Conservation (phyloP, 2,329 filamentous ascomycete species). For the Aschersonia sp. region DNA sequence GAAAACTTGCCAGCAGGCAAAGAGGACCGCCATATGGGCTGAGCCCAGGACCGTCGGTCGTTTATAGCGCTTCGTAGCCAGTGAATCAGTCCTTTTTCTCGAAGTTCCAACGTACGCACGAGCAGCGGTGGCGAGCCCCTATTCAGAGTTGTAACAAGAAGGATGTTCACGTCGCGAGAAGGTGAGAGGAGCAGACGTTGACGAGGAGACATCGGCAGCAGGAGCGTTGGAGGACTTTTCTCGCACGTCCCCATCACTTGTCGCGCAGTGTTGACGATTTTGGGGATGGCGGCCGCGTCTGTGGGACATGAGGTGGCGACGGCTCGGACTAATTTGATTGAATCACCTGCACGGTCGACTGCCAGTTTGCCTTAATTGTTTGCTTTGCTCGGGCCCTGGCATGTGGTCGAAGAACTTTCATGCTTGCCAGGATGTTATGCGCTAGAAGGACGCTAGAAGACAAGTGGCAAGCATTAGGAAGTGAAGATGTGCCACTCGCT, state of each 20-base stretch:
- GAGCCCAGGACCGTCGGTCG: neutral
- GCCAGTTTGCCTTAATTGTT: neutral
- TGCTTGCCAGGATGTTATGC: neutral
- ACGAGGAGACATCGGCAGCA: neutral
- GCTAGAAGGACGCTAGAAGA: conserved; percentile 15
- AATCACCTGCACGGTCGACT: neutral
- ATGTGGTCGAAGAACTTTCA: neutral
- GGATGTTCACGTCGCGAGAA: neutral
- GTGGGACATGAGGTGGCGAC: neutral
- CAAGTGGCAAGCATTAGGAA: neutral
- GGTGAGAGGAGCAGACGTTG: neutral
- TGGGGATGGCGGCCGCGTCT: neutral
- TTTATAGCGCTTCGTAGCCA: neutral
- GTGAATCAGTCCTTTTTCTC: neutral
- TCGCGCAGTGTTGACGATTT: neutral
- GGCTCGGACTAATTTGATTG: neutral
- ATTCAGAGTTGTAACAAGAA: neutral
- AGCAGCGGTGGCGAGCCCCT: neutral
- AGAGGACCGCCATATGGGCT: neutral
- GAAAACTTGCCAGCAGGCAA: neutral
- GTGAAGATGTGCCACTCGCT: neutral
- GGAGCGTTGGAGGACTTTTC: neutral
- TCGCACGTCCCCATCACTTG: neutral
- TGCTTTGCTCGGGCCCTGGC: neutral
- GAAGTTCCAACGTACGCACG: neutral